Percentiles rank a stretch among this genome's conserved stretches.
phyloP scores from a whole-genome alignment of 768 basidiomycete species.

The Mycena pura region DNA sequence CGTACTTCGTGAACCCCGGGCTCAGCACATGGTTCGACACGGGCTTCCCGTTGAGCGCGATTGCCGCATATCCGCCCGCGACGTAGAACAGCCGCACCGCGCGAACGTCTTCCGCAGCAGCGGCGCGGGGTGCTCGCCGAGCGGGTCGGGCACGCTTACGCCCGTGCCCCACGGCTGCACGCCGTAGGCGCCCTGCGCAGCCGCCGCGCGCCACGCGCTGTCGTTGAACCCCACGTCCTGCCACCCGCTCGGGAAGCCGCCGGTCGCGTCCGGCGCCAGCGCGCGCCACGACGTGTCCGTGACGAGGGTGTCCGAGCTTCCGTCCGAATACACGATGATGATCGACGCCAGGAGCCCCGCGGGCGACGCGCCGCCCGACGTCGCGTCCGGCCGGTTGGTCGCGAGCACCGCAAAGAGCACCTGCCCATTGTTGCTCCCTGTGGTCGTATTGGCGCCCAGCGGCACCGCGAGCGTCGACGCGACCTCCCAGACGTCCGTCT shows the following conservation, averaged over 20 bases:
- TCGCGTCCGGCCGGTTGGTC: conserved; percentile 29
- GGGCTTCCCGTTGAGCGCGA: conserved; percentile 33
- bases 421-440: no score
- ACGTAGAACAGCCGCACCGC: conserved; percentile 35
- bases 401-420: conserved; percentile 31
- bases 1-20: conserved; percentile 39
- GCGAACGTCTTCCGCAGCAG: conserved; percentile 35
- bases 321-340: conserved; percentile 32
- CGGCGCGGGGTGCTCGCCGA: conserved; percentile 38
- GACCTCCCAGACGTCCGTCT: conserved; percentile 29
- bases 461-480: conserved; percentile 28
- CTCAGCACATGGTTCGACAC: conserved; percentile 33
- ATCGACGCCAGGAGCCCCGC: conserved; percentile 33
- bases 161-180: conserved; percentile 29
- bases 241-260: no score
- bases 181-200: conserved; percentile 28
- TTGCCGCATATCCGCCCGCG: conserved; percentile 36
- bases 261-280: no score
- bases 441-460: conserved; percentile 21
- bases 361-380: conserved; percentile 19
- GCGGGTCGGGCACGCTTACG: conserved; percentile 31
- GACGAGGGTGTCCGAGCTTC: conserved; percentile 20
- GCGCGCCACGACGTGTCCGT: conserved; percentile 36
- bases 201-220: conserved; percentile 29
- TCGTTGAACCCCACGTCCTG: conserved; percentile 32